These are phyloP conservation scores for Pyrrhoderma noxium DNA, from an alignment of 1,284 basidiomycete species.

Conservation along the genomic window DNA sequence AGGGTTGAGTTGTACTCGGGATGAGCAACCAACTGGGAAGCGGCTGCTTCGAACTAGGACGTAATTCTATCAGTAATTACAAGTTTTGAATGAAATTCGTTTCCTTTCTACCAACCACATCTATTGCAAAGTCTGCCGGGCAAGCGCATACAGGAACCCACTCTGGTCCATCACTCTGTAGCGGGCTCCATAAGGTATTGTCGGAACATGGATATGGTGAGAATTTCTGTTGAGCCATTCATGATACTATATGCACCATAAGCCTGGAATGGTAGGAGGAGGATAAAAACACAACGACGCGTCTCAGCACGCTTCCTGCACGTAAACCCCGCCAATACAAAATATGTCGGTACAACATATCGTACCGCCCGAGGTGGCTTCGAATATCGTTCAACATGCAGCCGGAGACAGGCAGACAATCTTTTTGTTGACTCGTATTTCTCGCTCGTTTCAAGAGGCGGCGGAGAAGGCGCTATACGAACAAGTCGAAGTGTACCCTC, in stretches of 20 bases:
- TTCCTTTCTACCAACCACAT: slow-evolving; percentile 37
- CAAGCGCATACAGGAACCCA: slow-evolving; percentile 37
- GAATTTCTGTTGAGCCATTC: slow-evolving; percentile 3
- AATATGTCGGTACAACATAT: slow-evolving; percentile 3
- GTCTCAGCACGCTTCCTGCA: not conserved
- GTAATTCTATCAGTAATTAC: too few relatives aligned
- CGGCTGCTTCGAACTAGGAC: slow-evolving; percentile 54
- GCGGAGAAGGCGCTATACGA: slow-evolving; percentile 16
- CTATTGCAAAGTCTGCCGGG: slow-evolving; percentile 34
- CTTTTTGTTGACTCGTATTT: slow-evolving; percentile 8
- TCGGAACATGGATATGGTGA: slow-evolving; percentile 9
- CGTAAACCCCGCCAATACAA: not conserved
- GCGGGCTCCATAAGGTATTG: slow-evolving; percentile 1
- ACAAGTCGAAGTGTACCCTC: slow-evolving; percentile 7
- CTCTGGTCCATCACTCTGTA: slow-evolving; percentile 2
- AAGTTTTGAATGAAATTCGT: too few relatives aligned
- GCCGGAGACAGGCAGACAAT: slow-evolving; percentile 2
- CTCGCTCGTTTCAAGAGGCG: slow-evolving; percentile 13
- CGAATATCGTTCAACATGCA: not conserved
- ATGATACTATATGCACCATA: not conserved
- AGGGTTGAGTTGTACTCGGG: slow-evolving; percentile 81
- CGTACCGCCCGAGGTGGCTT: slow-evolving; percentile 12
- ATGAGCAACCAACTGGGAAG: slow-evolving; percentile 63
- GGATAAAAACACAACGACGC: too few relatives aligned
- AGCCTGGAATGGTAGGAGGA: not conserved